phyloP scores from a whole-genome alignment of 2,329 filamentous ascomycete species.

The Cladosporium cucumerinum region DNA sequence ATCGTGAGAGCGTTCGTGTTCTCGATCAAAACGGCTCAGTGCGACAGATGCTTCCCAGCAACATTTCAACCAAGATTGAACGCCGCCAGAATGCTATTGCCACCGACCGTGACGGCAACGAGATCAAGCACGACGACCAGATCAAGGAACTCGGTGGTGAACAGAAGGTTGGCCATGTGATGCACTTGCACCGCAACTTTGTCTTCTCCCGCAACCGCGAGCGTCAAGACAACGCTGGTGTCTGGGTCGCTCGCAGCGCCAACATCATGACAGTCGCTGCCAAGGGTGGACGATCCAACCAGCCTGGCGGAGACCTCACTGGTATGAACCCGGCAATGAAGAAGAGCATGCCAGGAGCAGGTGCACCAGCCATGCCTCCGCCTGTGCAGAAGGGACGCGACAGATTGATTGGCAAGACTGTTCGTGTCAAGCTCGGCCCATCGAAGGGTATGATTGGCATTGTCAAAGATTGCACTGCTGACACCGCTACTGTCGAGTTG shows the following conservation, averaged over 20 bases:
- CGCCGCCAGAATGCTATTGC: constrained; percentile 76
- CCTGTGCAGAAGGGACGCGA: constrained; percentile 75
- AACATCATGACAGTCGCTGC: constrained; percentile 91
- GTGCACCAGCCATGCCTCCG: constrained; percentile 61
- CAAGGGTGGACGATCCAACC: constrained; percentile 77
- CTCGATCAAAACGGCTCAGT: constrained; percentile 86
- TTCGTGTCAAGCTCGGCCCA: constrained; percentile 79
- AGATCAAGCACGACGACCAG: constrained; percentile 87
- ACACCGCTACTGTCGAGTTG: constrained; percentile 81
- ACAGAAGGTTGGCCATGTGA: constrained; percentile 78
- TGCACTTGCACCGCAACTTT: constrained; percentile 91
- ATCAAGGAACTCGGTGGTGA: constrained; percentile 89
- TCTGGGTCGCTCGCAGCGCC: constrained; percentile 81
- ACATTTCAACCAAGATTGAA: constrained; percentile 85
- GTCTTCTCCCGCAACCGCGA: constrained; percentile 85
- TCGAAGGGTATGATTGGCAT: constrained; percentile 94
- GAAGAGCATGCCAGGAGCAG: constrained; percentile 49
- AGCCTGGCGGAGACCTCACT: constrained; percentile 72
- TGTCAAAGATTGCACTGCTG: constrained; percentile 89
- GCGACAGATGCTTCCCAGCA: constrained; percentile 80
- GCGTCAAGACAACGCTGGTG: constrained; percentile 79
- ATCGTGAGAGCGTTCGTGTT: constrained; percentile 85
- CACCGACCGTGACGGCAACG: constrained; percentile 86
- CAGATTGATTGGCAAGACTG: constrained; percentile 82
- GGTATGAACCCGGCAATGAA: constrained; percentile 91